Evolutionary conservation across 768 basidiomycete genomes (phyloP).

Genomic region (Leccinum variicolor): DNA sequence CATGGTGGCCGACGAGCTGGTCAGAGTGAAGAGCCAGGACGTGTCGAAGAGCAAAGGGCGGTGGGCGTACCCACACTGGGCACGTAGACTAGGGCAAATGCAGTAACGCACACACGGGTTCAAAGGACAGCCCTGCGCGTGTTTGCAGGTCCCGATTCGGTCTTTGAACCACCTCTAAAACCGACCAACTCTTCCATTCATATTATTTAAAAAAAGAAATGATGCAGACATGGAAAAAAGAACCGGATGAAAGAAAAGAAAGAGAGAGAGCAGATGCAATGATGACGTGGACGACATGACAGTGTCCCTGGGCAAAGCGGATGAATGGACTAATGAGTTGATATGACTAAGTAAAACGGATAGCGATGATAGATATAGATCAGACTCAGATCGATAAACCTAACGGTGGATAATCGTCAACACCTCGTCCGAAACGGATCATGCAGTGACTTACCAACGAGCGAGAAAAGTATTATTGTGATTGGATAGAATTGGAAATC

Average conservation of each 20-base stretch:
- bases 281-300: constrained; percentile 26
- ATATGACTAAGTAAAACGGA: constrained; percentile 20
- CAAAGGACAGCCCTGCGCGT: constrained; percentile 19
- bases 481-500: constrained; percentile 35
- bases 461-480: constrained; percentile 13
- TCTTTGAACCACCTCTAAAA: neutral
- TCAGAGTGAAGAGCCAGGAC: constrained; percentile 16
- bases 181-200: neutral
- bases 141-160: constrained; percentile 8
- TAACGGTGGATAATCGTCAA: constrained; percentile 12
- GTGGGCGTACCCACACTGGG: constrained; percentile 17
- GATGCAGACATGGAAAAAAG: constrained; percentile 19
- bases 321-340: constrained; percentile 28
- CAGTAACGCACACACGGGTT: neutral
- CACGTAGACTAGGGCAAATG: constrained; percentile 25
- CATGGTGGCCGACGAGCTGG: constrained; percentile 29
- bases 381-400: constrained; percentile 19
- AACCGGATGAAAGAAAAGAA: neutral
- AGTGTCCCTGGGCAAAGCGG: constrained; percentile 22
- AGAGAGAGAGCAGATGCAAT: constrained; percentile 16
- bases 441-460: constrained; percentile 20
- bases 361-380: constrained; percentile 28
- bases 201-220: neutral
- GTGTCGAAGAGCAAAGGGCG: constrained; percentile 15
- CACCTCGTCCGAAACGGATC: neutral